Evolutionary conservation across 768 basidiomycete species (phyloP).

Genomic region (Hysterangium stoloniferum): DNA sequence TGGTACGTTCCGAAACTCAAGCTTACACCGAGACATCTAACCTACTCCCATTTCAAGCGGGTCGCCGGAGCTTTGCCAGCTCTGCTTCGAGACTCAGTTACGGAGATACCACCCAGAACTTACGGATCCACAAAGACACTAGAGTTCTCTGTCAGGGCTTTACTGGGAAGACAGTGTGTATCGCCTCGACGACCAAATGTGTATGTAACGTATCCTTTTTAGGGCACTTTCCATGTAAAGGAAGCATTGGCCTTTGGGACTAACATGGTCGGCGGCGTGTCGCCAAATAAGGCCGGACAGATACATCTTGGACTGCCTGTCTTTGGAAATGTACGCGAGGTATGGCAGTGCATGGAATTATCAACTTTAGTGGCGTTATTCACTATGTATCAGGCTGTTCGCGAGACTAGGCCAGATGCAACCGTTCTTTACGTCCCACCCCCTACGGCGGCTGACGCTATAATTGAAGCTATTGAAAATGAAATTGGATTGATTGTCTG

Average conservation of each 20-base stretch:
- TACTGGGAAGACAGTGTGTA: conserved; percentile 87
- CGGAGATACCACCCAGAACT: conserved; percentile 84
- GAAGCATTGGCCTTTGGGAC: conserved; percentile 95
- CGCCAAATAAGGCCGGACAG: conserved; percentile 93
- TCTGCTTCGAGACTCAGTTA: conserved; percentile 71
- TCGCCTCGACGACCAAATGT: neutral
- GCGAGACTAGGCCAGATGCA: conserved; percentile 82
- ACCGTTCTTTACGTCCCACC: conserved; percentile 97
- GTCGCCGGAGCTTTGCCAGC: conserved; percentile 66
- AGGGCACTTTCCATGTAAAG: conserved; percentile 95
- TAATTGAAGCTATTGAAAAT: conserved; percentile 97
- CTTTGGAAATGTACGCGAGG: conserved; percentile 88
- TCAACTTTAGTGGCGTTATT: conserved; percentile 10
- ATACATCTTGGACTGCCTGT: conserved; percentile 93
- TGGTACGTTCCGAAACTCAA: neutral
- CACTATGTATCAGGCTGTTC: conserved; percentile 58
- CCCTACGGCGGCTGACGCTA: conserved; percentile 92
- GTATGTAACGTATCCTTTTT: neutral
- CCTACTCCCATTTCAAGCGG: conserved; percentile 11
- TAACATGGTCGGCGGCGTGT: conserved; percentile 96
- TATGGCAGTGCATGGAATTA: conserved; percentile 22
- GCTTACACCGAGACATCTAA: neutral
- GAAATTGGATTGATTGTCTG: conserved; percentile 98
- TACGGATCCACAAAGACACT: conserved; percentile 90
- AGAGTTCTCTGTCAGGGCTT: conserved; percentile 89